These are phyloP conservation scores for Serendipita indica DNA, from an alignment of 768 basidiomycete species.

Conservation along the genomic window DNA sequence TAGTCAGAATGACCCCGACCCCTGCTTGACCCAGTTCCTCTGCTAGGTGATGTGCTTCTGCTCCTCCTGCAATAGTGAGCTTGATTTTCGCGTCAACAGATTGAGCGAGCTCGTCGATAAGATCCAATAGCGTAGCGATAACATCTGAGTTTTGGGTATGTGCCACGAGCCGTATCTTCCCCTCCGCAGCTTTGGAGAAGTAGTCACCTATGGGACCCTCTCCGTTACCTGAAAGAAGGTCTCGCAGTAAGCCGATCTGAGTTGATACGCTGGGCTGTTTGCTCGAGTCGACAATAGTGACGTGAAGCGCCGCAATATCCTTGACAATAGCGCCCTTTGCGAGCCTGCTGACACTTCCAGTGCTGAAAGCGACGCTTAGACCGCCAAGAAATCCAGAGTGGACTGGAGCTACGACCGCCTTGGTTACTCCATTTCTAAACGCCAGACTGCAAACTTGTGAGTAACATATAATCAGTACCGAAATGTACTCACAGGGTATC, in stretches of 20 bases:
- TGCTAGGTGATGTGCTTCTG: conserved; percentile 60
- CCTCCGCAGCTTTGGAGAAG: conserved; percentile 37
- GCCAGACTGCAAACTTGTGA: conserved; percentile 38
- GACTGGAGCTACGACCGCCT: conserved; percentile 46
- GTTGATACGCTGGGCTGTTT: conserved; percentile 50
- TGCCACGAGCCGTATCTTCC: conserved; percentile 45
- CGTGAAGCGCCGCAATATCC: conserved; percentile 49
- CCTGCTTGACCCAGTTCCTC: conserved; percentile 49
- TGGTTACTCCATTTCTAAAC: conserved; percentile 59
- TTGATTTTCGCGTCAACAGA: conserved; percentile 28
- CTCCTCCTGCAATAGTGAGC: conserved; percentile 40
- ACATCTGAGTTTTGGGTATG: conserved; percentile 49
- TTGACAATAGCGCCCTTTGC: conserved; percentile 47
- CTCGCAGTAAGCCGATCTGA: conserved; percentile 61
- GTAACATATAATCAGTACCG: conserved; percentile 12
- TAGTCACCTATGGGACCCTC: conserved; percentile 31
- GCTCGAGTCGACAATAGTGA: conserved; percentile 36
- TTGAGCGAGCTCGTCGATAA: conserved; percentile 48
- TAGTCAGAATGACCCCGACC: conserved; percentile 55
- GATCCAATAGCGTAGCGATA: conserved; percentile 46
- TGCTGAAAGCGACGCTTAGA: conserved; percentile 44
- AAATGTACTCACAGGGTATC: conserved; percentile 43
- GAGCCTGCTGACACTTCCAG: conserved; percentile 43
- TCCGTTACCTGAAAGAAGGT: conserved; percentile 37
- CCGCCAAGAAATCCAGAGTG: conserved; percentile 45